Base-by-base conservation (phyloP, 2,329 filamentous ascomycete species). In the Aspergillus sp. region DNA sequence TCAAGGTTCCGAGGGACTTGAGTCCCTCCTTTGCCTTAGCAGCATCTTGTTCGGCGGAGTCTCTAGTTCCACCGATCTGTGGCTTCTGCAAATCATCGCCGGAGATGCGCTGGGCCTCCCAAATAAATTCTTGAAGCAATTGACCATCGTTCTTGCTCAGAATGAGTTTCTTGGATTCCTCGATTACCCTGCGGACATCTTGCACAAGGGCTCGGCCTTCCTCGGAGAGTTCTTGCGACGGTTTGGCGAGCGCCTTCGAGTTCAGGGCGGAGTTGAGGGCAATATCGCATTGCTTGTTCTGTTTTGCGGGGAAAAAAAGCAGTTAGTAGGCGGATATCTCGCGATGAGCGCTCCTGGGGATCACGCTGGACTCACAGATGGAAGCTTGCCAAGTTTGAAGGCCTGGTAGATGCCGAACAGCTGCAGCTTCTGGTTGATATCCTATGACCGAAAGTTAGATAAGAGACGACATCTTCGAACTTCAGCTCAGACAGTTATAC, bases 261-360 rank as follows among this genome's bases (percentile, higher is more conserved):
- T 82, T 81, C 51, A 97, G 82, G 67, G 91, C 89, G 73, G 89
- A 95, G 83, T 96, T 98, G 73, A 99, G 78, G 27, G 95, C 93
- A 49, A 97, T 83, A 79, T 98, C 95, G 74, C 97, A 96, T 80
- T 97, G 93, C 68, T 93, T 90, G 77, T 97, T 97, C 89, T 91
- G 68, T 58, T 20, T 44, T 11, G 7, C 12, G 20, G 3, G 20
- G 1, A 20, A 20, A 20, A 5, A 22, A 24, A 12, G 11, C 15
- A 1, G 37, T 62, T 44, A 63, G 58, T n/a, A n/a, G 11, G 17
- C 22, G 4, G n/a, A n/a, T 37, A 37, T n/a, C 5, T 13, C 12
- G 3, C n/a, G 13, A 34, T 5, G 37, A 11, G 24, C 24, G 12
- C 44, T 47, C 27, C 22, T 9, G 24, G 9, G 20, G 15, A 27